Evolutionary conservation across 1,139 yeast species (phyloP).

Genomic region (Yamadazyma triangularis): DNA sequence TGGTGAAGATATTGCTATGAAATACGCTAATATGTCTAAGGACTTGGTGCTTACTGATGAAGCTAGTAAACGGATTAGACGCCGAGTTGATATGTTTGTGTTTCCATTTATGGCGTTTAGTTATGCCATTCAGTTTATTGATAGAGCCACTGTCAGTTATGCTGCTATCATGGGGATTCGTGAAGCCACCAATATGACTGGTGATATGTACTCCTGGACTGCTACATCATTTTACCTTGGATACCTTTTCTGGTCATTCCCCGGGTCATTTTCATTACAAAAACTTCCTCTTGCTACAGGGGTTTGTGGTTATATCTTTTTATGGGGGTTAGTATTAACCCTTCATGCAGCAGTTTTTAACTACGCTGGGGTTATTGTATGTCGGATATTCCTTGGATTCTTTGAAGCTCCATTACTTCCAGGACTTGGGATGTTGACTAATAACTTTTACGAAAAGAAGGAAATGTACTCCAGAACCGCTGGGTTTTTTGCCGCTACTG

Average conservation of each 20-base stretch:
- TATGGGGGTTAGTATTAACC: conserved; percentile 50
- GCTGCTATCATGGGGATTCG: conserved; percentile 20
- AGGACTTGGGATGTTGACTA: conserved; percentile 20
- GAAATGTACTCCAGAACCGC: conserved; percentile 31
- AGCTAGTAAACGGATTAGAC: conserved; percentile 11
- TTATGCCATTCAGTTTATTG: conserved; percentile 34
- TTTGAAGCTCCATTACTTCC: conserved; percentile 35
- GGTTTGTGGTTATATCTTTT: conserved; percentile 36
- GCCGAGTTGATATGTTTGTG: conserved; percentile 16
- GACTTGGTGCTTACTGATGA: conserved; percentile 8
- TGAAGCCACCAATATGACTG: conserved; percentile 16
- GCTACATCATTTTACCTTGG: conserved; percentile 57
- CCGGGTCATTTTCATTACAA: conserved; percentile 49
- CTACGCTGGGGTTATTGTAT: conserved; percentile 45
- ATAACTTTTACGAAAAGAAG: conserved; percentile 18
- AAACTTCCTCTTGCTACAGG: conserved; percentile 50
- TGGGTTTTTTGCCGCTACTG: conserved; percentile 23
- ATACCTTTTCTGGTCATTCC: conserved; percentile 47
- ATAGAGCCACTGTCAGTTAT: conserved; percentile 42
- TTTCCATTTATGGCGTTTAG: conserved; percentile 10
- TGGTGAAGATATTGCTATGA: conserved; percentile 23
- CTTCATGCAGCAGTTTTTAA: conserved; percentile 39
- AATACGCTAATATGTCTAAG: conserved; percentile 13
- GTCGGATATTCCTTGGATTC: conserved; percentile 39
- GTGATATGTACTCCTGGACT: conserved; percentile 37